Conservation (phyloP, 2,329 filamentous ascomycete species). For the Cordyceps fumosorosea region DNA sequence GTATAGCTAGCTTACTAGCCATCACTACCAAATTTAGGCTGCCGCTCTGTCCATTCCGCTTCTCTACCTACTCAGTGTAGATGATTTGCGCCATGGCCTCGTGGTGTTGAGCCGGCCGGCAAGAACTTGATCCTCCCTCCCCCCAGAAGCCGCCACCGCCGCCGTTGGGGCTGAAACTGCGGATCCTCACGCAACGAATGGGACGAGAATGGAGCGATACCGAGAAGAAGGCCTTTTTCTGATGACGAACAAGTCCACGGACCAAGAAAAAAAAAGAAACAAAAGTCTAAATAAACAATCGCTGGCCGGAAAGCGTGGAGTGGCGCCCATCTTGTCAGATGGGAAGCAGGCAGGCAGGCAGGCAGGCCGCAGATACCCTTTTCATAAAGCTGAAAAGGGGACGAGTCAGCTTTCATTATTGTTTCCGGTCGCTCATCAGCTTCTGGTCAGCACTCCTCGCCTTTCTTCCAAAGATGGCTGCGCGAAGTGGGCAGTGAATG, state of each 20-base stretch:
- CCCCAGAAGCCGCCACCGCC: background rate
- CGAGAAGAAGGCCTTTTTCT: background rate
- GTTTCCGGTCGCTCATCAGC: background rate
- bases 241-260: background rate
- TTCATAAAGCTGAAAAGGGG: background rate
- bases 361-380: background rate
- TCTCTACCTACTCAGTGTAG: background rate
- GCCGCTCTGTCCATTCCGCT: background rate
- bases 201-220: background rate
- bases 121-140: background rate
- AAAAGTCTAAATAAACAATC: background rate
- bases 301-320: background rate
- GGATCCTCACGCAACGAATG: background rate
- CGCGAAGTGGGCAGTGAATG: background rate
- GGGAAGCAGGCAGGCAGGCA: background rate
- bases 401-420: background rate
- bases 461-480: background rate
- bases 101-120: background rate
- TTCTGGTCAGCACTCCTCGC: background rate
- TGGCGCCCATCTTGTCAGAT: background rate
- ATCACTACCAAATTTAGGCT: background rate
- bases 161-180: background rate
- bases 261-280: background rate
- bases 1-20: background rate
- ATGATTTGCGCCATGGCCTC: background rate